Evolutionary conservation across 345 rosid species (phyloP), one percentile per base, ranked within the genome.

Genomic region (Eucalyptus melliodora): DNA sequence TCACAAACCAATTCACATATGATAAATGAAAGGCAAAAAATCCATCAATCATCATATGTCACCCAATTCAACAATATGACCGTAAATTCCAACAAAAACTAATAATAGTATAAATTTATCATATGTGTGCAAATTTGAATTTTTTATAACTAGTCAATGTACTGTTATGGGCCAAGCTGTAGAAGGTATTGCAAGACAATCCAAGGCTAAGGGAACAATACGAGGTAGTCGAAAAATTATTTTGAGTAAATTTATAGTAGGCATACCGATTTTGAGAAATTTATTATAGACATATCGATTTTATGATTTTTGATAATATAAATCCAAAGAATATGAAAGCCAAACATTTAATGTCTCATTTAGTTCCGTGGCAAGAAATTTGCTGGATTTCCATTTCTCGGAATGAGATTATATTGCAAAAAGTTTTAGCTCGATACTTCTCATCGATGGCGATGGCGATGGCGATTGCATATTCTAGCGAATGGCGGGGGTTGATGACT

Each of bases 281-380:
- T 53, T 53, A 19, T 53, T 8, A 2, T 0, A 8, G 2, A 0
- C 2, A 53, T 8, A 8, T 1, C 0, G 0, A 3, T 53, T 53
- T 51, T 8, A 4, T 1, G 26, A 0, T 21, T 53, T 53, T 53
- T 53, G 10, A 53, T 53, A 21, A 53, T 21, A 53, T 53, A 53
- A 21, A 53, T 21, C 26, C 59, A 53, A 53, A 56, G 62, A 56
- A 56, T 56, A 56, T 56, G 62, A 24, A 24, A 24, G 5, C 62
- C 27, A 56, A 24, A 56, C 6, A 56, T 56, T 56, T 56, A 56
- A 24, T 9, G 62, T 56, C 30, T 56, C 6, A 1, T 4, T 56
- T 56, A 56, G 30, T 24, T 24, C 13, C 6, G 1, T 56, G 1
- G 12, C 11, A 24, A 56, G 6, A 56, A 56, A 56, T 56, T 56